Conservation (phyloP, 2,329 filamentous ascomycete species). For the Orbilia oligospora region DNA sequence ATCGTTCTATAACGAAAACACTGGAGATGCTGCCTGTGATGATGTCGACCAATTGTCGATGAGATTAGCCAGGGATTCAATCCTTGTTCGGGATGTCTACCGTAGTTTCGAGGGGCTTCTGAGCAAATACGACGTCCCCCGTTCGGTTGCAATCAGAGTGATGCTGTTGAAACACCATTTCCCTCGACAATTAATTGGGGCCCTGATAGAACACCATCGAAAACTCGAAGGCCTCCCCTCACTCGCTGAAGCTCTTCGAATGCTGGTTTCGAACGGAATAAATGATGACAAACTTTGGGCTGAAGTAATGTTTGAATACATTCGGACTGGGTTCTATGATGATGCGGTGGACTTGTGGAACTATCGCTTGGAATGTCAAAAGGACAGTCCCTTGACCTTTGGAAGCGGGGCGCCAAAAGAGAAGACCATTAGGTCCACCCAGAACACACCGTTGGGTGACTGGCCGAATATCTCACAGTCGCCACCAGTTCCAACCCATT, state of each 20-base stretch:
- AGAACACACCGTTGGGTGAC: not conserved
- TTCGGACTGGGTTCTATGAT: slow-evolving; percentile 47
- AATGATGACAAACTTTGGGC: slow-evolving; percentile 56
- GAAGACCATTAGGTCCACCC: not conserved
- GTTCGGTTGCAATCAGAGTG: slow-evolving; percentile 28
- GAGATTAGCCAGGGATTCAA: slow-evolving; percentile 20
- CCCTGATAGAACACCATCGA: slow-evolving; percentile 36
- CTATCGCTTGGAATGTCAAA: slow-evolving; percentile 39
- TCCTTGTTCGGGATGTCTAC: slow-evolving; percentile 31
- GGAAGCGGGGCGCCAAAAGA: not conserved
- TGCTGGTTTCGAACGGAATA: slow-evolving; percentile 20
- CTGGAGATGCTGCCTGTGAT: not conserved
- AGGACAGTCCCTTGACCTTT: slow-evolving; percentile 34
- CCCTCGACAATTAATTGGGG: slow-evolving; percentile 17
- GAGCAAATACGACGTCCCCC: slow-evolving; percentile 13
- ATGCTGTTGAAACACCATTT: slow-evolving; percentile 42
- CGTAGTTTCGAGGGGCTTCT: slow-evolving; percentile 34
- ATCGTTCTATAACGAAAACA: slow-evolving; percentile 15
- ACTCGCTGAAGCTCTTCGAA: slow-evolving; percentile 41
- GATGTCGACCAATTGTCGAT: slow-evolving; percentile 20
- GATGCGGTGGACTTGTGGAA: slow-evolving; percentile 54
- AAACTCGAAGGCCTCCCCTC: slow-evolving; percentile 45
- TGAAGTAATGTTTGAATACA: slow-evolving; percentile 57
- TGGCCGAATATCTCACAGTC: not conserved
- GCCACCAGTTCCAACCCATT: slow-evolving; percentile 24